A percentile compares a stretch with the other conserved stretches of the same genome.
Evolutionary conservation across 805 yeast genomes (phyloP).

Genomic region (Schizosaccharomyces lindneri): DNA sequence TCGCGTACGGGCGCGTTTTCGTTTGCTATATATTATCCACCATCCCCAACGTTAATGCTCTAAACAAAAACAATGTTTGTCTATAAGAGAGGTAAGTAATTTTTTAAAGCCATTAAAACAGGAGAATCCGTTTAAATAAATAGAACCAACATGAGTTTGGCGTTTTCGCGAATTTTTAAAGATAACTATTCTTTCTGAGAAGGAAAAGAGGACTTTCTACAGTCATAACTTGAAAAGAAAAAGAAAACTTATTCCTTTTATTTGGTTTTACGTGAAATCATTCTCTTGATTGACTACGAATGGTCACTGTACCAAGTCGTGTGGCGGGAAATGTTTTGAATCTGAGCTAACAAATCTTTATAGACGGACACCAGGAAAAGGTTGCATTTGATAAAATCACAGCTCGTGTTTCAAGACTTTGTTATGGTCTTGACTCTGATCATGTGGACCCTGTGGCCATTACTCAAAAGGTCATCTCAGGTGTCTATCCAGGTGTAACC

Average conservation of each 20-base stretch:
- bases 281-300: not conserved
- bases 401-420: slow-evolving; percentile 75
- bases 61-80: not conserved
- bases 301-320: not conserved
- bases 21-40: not conserved
- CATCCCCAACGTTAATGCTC: not conserved
- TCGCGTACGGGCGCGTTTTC: not conserved
- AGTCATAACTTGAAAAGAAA: no score
- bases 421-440: slow-evolving; percentile 75
- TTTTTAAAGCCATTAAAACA: not conserved
- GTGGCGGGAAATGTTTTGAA: not conserved
- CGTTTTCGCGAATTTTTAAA: no score
- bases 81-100: not conserved
- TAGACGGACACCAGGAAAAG: slow-evolving; percentile 68
- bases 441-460: slow-evolving; percentile 90
- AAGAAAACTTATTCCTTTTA: no score
- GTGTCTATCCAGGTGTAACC: slow-evolving; percentile 92
- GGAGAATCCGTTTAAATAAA: not conserved
- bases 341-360: not conserved
- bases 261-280: no score
- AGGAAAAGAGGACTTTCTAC: no score
- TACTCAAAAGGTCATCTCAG: slow-evolving; percentile 84
- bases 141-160: no score
- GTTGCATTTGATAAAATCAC: slow-evolving; percentile 81
- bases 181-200: no score